These are phyloP conservation scores for Fraxinus sp. DNA, from an alignment of 305 asterid genomes.

Conservation along the genomic window DNA sequence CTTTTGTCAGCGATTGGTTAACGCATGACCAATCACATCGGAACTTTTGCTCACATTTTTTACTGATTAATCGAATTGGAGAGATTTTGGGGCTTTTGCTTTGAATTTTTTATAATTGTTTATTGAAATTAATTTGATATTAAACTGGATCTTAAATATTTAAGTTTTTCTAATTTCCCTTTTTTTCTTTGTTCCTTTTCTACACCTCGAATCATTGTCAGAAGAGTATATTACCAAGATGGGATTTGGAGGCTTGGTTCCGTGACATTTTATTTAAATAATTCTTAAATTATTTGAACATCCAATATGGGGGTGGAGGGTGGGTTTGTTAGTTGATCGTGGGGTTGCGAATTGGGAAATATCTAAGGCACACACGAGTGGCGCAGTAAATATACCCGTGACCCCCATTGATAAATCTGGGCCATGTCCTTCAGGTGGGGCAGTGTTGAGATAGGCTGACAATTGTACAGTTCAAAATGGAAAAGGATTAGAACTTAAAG, in stretches of 20 bases:
- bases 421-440: constrained; percentile 59
- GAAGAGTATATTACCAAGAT: background rate
- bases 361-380: constrained; percentile 60
- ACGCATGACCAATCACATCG: background rate
- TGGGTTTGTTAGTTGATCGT: constrained; percentile 25
- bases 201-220: background rate
- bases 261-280: background rate
- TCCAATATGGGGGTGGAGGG: background rate
- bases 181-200: background rate
- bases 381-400: constrained; percentile 88
- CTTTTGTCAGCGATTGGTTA: background rate
- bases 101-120: background rate
- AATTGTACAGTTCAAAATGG: constrained; percentile 49
- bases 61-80: background rate
- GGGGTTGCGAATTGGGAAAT: constrained; percentile 41
- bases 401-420: constrained; percentile 73
- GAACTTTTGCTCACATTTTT: background rate
- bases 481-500: constrained; percentile 32
- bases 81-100: background rate
- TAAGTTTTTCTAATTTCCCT: background rate
- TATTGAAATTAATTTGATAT: background rate
- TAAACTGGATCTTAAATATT: background rate
- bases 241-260: background rate
- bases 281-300: background rate
- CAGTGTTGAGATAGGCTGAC: constrained; percentile 50